Percentiles rank a stretch among this genome's conserved stretches.
phyloP scores from a whole-genome alignment of 306 rosid species.

The Trichosanthes cucumerina region DNA sequence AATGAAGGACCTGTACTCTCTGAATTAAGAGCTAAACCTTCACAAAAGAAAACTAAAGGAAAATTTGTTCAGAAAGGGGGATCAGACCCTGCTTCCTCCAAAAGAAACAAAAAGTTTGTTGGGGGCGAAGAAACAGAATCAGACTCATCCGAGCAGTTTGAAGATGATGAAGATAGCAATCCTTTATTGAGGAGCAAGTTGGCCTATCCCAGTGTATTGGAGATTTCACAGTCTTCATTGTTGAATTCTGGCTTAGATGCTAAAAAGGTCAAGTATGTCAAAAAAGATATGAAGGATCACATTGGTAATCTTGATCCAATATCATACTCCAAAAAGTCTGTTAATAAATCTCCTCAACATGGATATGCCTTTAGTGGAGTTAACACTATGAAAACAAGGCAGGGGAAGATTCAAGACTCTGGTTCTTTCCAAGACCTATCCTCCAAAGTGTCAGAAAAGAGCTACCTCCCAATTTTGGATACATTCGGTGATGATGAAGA shows the following conservation, averaged over 20 bases:
- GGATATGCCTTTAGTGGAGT: constrained; percentile 34
- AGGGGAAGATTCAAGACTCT: constrained; percentile 30
- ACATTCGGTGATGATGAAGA: constrained; percentile 36
- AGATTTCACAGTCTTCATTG: constrained; percentile 41
- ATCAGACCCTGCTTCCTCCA: constrained; percentile 25
- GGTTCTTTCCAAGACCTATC: constrained; percentile 33
- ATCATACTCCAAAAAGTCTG: constrained; percentile 30
- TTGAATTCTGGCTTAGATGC: constrained; percentile 48
- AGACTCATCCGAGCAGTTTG: constrained; percentile 79
- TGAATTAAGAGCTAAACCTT: constrained; percentile 47
- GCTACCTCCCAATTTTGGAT: constrained; percentile 31
- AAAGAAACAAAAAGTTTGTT: constrained; percentile 33
- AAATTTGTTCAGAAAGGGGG: constrained; percentile 44
- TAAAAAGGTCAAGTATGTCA: constrained; percentile 40
- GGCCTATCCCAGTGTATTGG: constrained; percentile 48
- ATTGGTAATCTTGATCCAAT: constrained; percentile 22
- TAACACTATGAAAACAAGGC: constrained; percentile 51
- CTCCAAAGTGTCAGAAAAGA: constrained; percentile 38
- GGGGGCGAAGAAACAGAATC: constrained; percentile 86
- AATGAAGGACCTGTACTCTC: constrained; percentile 44
- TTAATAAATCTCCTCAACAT: constrained; percentile 34
- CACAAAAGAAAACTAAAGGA: constrained; percentile 49
- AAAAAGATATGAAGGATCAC: constrained; percentile 40
- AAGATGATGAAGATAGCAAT: constrained; percentile 70
- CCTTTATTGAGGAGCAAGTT: constrained; percentile 62